Evolutionary conservation across 2,329 filamentous ascomycete species (phyloP).

Genomic region (Aureobasidium sp.): DNA sequence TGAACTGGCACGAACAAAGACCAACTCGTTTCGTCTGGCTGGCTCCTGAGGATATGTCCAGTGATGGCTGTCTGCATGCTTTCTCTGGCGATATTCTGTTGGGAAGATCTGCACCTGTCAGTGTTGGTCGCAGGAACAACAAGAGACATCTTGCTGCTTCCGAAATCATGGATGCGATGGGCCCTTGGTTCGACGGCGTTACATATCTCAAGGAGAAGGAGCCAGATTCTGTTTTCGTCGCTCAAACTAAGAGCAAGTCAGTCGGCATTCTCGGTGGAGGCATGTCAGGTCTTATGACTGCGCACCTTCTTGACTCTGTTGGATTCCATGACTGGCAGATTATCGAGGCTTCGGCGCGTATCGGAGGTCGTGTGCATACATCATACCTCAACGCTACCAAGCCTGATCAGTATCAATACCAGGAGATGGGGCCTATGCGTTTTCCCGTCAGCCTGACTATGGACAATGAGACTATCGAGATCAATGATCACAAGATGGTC

Average conservation of each 20-base stretch:
- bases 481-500: conserved; percentile 55
- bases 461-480: conserved; percentile 51
- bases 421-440: conserved; percentile 61
- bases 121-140: conserved; percentile 29
- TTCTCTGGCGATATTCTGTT: conserved; percentile 35
- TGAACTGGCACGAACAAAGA: conserved; percentile 24
- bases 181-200: conserved; percentile 62
- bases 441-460: conserved; percentile 49
- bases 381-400: conserved; percentile 53
- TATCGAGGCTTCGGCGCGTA: conserved; percentile 52
- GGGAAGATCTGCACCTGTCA: conserved; percentile 36
- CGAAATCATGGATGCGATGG: conserved; percentile 47
- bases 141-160: conserved; percentile 34
- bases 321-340: conserved; percentile 57
- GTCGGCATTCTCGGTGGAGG: conserved; percentile 60
- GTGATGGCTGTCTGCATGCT: conserved; percentile 39
- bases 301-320: conserved; percentile 41
- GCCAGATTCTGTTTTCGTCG: conserved; percentile 46
- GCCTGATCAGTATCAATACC: conserved; percentile 58
- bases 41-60: conserved; percentile 33
- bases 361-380: conserved; percentile 59
- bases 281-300: conserved; percentile 58
- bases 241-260: conserved; percentile 48
- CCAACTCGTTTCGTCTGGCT: conserved; percentile 45
- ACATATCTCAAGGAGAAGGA: conserved; percentile 50